These are phyloP conservation scores for Backusella sp. DNA, from an alignment of 192 early-diverging fungal species.

Conservation along the genomic window DNA sequence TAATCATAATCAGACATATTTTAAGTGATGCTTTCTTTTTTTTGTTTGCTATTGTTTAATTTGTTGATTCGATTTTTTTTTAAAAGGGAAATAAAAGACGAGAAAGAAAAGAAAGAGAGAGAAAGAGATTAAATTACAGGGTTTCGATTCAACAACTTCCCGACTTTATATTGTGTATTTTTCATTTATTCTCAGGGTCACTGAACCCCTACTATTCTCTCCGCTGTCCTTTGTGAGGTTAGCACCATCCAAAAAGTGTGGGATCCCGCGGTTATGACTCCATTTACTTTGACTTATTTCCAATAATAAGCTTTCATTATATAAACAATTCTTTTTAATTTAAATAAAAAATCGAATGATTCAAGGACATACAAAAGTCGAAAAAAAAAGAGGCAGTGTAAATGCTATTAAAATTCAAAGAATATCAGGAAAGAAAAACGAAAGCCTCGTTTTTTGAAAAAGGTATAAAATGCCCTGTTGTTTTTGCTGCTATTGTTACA, in stretches of 20 bases:
- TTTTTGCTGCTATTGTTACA: background rate
- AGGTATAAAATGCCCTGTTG: background rate
- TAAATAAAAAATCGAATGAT: constrained; percentile 1
- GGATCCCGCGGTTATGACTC: constrained; percentile 9
- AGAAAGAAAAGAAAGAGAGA: background rate
- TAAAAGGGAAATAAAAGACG: background rate
- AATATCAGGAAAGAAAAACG: background rate
- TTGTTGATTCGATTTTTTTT: background rate
- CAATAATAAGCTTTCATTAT: constrained; percentile 1
- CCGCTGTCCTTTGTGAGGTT: constrained; percentile 6
- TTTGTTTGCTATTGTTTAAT: background rate
- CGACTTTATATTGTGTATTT: constrained; percentile 15
- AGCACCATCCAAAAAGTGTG: constrained; percentile 2
- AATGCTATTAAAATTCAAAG: background rate
- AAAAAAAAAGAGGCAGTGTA: background rate
- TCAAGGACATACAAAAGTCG: background rate
- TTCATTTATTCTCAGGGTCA: constrained; percentile 17
- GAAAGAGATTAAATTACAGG: constrained; percentile 8
- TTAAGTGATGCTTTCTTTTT: background rate
- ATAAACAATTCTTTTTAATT: background rate
- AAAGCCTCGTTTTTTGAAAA: background rate
- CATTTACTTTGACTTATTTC: background rate
- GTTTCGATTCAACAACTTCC: constrained; percentile 9
- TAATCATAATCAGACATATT: constrained; percentile 4
- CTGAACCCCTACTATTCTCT: constrained; percentile 2